phyloP scores from a whole-genome alignment of 2,329 filamentous ascomycete genomes.

The Apiospora phragmitis region DNA sequence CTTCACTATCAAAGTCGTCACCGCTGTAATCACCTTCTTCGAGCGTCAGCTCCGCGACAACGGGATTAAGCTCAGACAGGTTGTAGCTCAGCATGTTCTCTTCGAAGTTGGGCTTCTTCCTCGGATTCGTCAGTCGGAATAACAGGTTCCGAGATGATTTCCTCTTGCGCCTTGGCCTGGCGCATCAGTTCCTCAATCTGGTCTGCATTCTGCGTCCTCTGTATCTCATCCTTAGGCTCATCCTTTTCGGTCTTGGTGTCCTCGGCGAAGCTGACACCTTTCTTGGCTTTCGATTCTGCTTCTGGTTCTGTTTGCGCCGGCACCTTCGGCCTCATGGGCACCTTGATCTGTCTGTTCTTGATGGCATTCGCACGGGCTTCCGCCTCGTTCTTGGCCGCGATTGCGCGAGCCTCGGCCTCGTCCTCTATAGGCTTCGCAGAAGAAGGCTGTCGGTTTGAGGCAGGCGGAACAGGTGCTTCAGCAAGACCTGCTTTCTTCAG shows the following conservation, averaged over 20 bases:
- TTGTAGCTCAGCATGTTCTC: constrained; percentile 93
- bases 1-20: constrained; percentile 51
- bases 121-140: constrained; percentile 73
- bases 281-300: constrained; percentile 32
- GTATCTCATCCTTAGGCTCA: constrained; percentile 26
- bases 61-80: constrained; percentile 82
- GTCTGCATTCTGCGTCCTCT: constrained; percentile 42
- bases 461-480: constrained; percentile 31
- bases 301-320: constrained; percentile 11
- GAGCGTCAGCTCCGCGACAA: constrained; percentile 88
- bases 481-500: constrained; percentile 75
- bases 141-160: constrained; percentile 50
- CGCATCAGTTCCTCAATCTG: constrained; percentile 58
- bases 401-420: not conserved
- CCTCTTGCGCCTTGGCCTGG: constrained; percentile 55
- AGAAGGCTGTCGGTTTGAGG: not conserved
- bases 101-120: constrained; percentile 78
- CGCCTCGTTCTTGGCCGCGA: not conserved
- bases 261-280: constrained; percentile 64
- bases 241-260: constrained; percentile 50
- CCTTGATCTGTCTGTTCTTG: not conserved
- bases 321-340: constrained; percentile 2
- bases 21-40: constrained; percentile 65
- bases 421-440: not conserved
- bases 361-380: not conserved